Evolutionary conservation across 768 basidiomycete genomes (phyloP), one percentile per base, ranked within the genome.

Genomic region (Chalciporus chontae): DNA sequence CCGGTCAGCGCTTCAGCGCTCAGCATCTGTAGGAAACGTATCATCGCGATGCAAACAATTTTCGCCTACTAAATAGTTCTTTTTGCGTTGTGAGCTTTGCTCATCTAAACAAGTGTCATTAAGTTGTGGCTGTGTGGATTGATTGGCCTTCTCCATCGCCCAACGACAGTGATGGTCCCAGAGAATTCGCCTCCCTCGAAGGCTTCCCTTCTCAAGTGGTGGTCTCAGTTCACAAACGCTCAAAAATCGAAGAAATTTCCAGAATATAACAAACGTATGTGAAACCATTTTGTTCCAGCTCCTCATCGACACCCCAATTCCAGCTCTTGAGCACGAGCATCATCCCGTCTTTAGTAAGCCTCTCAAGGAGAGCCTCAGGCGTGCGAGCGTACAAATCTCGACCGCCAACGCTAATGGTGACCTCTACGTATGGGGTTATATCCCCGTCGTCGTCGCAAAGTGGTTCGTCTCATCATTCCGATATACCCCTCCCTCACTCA

Each of bases 401-500:
- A 95, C 94, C 13, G 85, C 90, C 6, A 88, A 87, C 51, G 76
- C 85, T 10, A 81, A 81, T 52, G 92, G 92, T 8, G 83, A 89
- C 56, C 76, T 91, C 15, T 90, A 89, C 64, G 87, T 93, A 5
- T 94, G 90, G 87, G 93, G 94, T 1, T 89, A 88, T 65, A 90
- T 99, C 43, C 95, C 95, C 8, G 91, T 97, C 37, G 94, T 97
- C 45, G 95, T 99, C 37, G 95, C 95, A 40, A 97, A 96, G 71
- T 97, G 93, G 91, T 92, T 59, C 61, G 85, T 71, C 19, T 26
- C 39, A 11, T 24, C 23, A 31, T 29, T 18, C 18, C 1, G n/a
- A n/a, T 36, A 4, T n/a, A 15, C 8, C 15, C 36, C n/a, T 43
- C 19, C 40, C 49, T 32, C 51, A 48, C 57, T 46, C 45, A 48